These are phyloP conservation scores for Eutrema heterophyllum DNA, from an alignment of 345 rosid genomes.

Conservation along the genomic window DNA sequence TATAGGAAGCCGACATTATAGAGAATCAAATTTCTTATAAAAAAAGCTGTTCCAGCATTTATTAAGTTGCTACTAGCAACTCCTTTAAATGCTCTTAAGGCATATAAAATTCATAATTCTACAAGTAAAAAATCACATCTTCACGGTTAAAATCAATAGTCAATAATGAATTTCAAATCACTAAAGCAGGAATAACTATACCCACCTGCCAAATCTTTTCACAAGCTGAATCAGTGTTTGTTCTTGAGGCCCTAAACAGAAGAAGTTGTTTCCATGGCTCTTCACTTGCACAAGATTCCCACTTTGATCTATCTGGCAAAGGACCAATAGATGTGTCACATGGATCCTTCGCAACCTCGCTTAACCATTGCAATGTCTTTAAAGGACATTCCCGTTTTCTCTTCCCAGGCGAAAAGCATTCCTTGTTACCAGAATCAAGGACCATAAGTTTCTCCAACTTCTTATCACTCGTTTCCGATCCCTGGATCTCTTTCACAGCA, in stretches of 20 bases:
- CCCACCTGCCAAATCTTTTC: slow-evolving; percentile 57
- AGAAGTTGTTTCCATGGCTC: slow-evolving; percentile 76
- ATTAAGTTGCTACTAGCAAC: neutral
- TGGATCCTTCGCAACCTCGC: slow-evolving; percentile 58
- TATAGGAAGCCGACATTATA: neutral
- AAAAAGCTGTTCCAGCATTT: neutral
- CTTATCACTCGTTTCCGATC: neutral
- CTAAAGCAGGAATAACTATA: neutral
- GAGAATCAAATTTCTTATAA: neutral
- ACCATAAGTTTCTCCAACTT: neutral
- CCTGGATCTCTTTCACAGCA: slow-evolving; percentile 5
- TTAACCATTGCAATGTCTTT: slow-evolving; percentile 58
- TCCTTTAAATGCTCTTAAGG: neutral
- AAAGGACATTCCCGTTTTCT: slow-evolving; percentile 49
- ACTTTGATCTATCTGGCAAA: slow-evolving; percentile 65
- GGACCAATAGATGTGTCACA: slow-evolving; percentile 39
- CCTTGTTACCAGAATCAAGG: neutral
- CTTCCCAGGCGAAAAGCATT: slow-evolving; percentile 25
- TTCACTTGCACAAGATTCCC: slow-evolving; percentile 55
- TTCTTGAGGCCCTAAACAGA: slow-evolving; percentile 49
- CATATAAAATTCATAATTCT: neutral
- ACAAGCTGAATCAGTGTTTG: slow-evolving; percentile 31
- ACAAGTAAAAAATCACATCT: neutral
- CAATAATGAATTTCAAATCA: neutral
- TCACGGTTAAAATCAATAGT: neutral